Evolutionary conservation across 768 basidiomycete species (phyloP).

Genomic region (Suillus discolor): DNA sequence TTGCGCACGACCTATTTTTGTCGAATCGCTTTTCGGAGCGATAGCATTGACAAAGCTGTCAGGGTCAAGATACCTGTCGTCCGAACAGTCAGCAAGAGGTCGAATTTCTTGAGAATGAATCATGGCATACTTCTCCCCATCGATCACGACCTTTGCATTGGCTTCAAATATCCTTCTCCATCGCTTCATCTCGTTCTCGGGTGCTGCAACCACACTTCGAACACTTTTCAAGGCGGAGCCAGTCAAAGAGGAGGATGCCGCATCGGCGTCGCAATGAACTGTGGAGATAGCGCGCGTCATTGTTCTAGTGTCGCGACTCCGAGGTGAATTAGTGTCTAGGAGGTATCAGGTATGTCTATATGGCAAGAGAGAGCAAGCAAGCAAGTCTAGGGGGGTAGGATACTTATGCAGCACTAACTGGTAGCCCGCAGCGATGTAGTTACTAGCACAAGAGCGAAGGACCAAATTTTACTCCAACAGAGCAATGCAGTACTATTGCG

Average conservation of each 20-base stretch:
- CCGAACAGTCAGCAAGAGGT: conserved; percentile 8
- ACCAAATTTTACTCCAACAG: conserved; percentile 11
- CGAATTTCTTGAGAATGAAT: conserved; percentile 22
- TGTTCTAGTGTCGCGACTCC: conserved; percentile 20
- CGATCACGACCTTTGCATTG: conserved; percentile 70
- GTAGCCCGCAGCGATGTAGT: conserved; percentile 15
- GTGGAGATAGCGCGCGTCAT: conserved; percentile 51
- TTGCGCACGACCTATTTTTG: conserved; percentile 84
- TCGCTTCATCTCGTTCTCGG: conserved; percentile 82
- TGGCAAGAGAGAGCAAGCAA: conserved; percentile 25
- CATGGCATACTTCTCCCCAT: conserved; percentile 78
- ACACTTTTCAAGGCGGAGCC: conserved; percentile 64
- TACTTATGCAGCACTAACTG: conserved; percentile 22
- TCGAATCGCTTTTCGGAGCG: conserved; percentile 82
- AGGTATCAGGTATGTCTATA: conserved; percentile 39
- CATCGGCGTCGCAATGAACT: conserved; percentile 54
- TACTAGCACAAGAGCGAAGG: conserved; percentile 2
- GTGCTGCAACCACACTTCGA: conserved; percentile 67
- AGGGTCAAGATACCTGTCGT: conserved; percentile 75
- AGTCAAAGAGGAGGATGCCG: conserved; percentile 42
- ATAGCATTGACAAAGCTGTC: conserved; percentile 96
- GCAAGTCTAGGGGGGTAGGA: conserved; percentile 14
- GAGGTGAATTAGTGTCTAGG: conserved; percentile 30
- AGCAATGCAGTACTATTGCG: conserved; percentile 25
- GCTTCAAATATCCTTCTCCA: conserved; percentile 89